Conservation (phyloP, 164 flowering plant genomes). For the Sedum album region DNA sequence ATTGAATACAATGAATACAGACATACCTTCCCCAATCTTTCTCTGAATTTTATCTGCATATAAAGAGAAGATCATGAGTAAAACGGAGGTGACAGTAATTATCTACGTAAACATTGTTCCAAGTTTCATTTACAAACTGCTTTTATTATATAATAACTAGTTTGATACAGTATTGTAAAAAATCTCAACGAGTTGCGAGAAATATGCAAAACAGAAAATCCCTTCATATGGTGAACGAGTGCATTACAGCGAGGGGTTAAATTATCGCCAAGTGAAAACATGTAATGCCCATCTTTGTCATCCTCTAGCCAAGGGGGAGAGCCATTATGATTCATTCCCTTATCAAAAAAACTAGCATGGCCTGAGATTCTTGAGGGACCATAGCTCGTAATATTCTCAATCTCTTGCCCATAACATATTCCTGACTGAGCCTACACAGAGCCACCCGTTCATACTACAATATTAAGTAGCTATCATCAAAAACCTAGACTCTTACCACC, state of each 20-base stretch:
- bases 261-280: conserved; percentile 43
- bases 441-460: conserved; percentile 28
- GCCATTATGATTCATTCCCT: conserved; percentile 34
- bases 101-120: neutral
- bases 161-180: neutral
- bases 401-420: conserved; percentile 33
- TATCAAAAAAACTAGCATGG: conserved; percentile 27
- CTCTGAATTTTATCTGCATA: conserved; percentile 38
- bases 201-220: conserved; percentile 2
- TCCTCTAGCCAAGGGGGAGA: conserved; percentile 45
- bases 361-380: conserved; percentile 29
- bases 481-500: conserved; percentile 8
- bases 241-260: conserved; percentile 46
- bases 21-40: conserved; percentile 44
- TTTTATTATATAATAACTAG: neutral
- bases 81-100: neutral
- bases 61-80: neutral
- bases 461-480: conserved; percentile 14
- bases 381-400: conserved; percentile 35
- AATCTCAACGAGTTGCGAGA: neutral
- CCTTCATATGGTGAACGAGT: conserved; percentile 13
- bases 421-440: conserved; percentile 46
- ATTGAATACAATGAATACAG: neutral
- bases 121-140: neutral
- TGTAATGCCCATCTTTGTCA: conserved; percentile 51